Base-by-base conservation (phyloP, 148 eudicot genomes). In the Mesembryanthemum crystallinum region DNA sequence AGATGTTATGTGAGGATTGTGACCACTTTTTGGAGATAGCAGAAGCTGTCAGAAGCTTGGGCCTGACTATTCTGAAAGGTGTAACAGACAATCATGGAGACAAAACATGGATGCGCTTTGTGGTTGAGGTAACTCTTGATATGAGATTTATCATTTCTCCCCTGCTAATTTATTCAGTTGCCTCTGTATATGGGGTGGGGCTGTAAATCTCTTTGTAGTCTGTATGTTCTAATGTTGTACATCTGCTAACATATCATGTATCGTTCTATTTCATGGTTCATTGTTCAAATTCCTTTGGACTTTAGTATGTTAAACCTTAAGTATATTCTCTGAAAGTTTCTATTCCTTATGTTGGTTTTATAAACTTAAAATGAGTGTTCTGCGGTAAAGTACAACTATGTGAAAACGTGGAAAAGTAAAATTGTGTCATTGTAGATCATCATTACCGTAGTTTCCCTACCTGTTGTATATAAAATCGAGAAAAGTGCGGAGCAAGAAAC, bases 41-140 rank as follows among this genome's bases (percentile, higher is more conserved):
- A 32, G 93, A 94, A 78, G 85, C 88, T 58, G 83, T 94, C 71
- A 87, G 86, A 81, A 82, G 88, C 82, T 79, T 92, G 82, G 97
- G 95, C 74, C 81, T 94, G 76, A 85, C 82, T n/a, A 85, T 94
- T 77, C 81, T 94, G 76, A 94, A 91, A 89, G 95, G 98, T 42
- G 70, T 78, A 60, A 83, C 95, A 1, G 91, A 88, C 67, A 83
- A 73, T 76, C 89, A 80, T 71, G 95, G 88, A 24, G 86, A 88
- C 54, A 90, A 87, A 76, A 90, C 85, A 4, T 86, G 97, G 91
- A 88, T 94, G 87, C 83, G 88, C 74, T 94, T 91, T 78, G 83
- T 94, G 35, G 95, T 91, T 47, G 98, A 94, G 97, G 98, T 92
- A 86, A 78, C 58, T 65, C 42, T 74, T 18, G 39, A 39, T 9